phyloP scores from a whole-genome alignment of 441 rosid species.

The Cnidoscolus chayamansa region DNA sequence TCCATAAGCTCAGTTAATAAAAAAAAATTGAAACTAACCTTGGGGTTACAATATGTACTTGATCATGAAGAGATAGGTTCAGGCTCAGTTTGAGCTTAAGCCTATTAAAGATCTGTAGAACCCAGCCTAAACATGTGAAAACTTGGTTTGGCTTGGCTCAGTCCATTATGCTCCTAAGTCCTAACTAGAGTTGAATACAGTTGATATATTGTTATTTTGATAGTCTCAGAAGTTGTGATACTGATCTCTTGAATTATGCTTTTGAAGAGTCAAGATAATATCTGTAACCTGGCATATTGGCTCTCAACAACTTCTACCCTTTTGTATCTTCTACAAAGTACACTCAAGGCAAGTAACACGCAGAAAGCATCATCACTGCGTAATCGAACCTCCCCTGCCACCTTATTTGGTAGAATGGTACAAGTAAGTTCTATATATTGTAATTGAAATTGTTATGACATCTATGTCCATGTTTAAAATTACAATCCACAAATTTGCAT shows the following conservation, averaged over 20 bases:
- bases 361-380: slow-evolving; percentile 38
- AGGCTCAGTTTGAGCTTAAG: not conserved
- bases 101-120: not conserved
- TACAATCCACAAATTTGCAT: slow-evolving; percentile 17
- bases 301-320: slow-evolving; percentile 65
- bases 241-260: slow-evolving; percentile 3
- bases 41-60: not conserved
- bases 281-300: slow-evolving; percentile 57
- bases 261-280: slow-evolving; percentile 48
- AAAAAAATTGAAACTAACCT: not conserved
- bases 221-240: slow-evolving; percentile 5
- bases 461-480: not conserved
- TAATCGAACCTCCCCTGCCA: slow-evolving; percentile 37
- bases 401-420: slow-evolving; percentile 51
- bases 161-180: not conserved
- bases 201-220: not conserved
- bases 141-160: not conserved
- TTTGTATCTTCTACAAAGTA: slow-evolving; percentile 57
- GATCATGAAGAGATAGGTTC: not conserved
- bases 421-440: slow-evolving; percentile 42
- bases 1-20: not conserved
- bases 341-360: slow-evolving; percentile 53
- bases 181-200: not conserved
- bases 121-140: not conserved
- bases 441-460: slow-evolving; percentile 13